Conservation (phyloP, 176 grass and related monocot species). For the Rhynchospora pubera region DNA sequence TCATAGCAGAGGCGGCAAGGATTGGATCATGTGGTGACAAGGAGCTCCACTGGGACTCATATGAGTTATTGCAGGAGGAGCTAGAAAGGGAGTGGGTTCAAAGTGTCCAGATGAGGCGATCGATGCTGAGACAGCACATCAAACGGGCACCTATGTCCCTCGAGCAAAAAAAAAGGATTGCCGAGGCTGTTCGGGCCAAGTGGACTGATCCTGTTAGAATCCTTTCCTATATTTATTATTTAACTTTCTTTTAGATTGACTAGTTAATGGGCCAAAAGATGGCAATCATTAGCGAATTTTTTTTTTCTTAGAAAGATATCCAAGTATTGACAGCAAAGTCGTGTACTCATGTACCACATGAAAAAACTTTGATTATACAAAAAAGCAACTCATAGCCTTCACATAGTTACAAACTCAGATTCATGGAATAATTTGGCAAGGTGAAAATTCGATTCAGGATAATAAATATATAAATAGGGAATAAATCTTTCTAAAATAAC, state of each 20-base stretch:
- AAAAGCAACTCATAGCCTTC: background rate
- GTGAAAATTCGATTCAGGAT: no score
- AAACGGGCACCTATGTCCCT: constrained; percentile 64
- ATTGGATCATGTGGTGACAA: constrained; percentile 57
- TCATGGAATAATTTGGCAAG: no score
- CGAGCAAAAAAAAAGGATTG: constrained; percentile 84
- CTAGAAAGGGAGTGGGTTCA: constrained; percentile 47
- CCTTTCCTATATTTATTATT: background rate
- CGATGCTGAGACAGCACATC: constrained; percentile 38
- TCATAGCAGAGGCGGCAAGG: constrained; percentile 62
- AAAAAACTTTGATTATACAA: background rate
- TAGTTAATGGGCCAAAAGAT: no score
- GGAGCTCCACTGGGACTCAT: constrained; percentile 68
- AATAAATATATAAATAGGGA: no score
- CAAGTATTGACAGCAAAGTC: background rate
- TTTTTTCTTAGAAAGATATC: background rate
- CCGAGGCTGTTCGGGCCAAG: constrained; percentile 75
- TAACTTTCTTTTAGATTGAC: background rate
- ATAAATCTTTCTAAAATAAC: no score
- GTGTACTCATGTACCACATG: background rate
- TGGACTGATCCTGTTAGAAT: constrained; percentile 74
- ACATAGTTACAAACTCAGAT: background rate
- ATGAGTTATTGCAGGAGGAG: constrained; percentile 61
- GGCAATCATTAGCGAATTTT: no score
- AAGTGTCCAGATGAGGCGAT: constrained; percentile 46